A percentile compares a stretch with the other conserved stretches of the same genome.
phyloP scores from a whole-genome alignment of 1,284 basidiomycete species.

The Exobasidium rhododendri region DNA sequence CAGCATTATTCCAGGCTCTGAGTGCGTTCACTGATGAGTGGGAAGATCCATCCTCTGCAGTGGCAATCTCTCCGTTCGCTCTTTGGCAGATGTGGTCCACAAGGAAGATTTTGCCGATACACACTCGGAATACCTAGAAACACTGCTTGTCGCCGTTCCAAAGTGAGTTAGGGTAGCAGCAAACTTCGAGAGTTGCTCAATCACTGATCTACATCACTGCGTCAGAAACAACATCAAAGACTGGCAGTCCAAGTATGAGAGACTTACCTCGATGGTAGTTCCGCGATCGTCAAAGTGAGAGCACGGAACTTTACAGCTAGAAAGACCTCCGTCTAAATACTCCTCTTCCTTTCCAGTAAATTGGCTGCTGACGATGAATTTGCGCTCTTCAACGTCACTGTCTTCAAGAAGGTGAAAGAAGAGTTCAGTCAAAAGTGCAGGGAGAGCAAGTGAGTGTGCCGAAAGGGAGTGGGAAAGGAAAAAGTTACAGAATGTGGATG shows the following conservation, averaged over 20 bases:
- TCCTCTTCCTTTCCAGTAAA: conserved; percentile 51
- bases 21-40: no score
- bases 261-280: conserved; percentile 83
- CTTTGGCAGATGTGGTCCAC: conserved; percentile 79
- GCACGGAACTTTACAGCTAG: not conserved
- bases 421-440: conserved; percentile 91
- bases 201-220: conserved; percentile 3
- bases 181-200: no score
- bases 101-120: conserved; percentile 72
- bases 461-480: no score
- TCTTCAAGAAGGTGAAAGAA: conserved; percentile 88
- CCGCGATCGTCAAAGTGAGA: conserved; percentile 72
- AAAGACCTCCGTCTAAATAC: not conserved
- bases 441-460: conserved; percentile 81
- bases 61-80: conserved; percentile 86
- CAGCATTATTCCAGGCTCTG: not conserved
- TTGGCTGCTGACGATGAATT: conserved; percentile 86
- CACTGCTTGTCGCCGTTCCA: conserved; percentile 87
- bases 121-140: conserved; percentile 90
- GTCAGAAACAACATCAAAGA: conserved; percentile 76
- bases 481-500: no score
- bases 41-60: conserved; percentile 57
- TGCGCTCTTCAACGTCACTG: conserved; percentile 77
- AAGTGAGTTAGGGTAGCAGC: conserved; percentile 66
- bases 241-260: conserved; percentile 86